Evolutionary conservation across 1,284 basidiomycete species (phyloP), one percentile per base, ranked within the genome.

Genomic region (Sutorius eximius): DNA sequence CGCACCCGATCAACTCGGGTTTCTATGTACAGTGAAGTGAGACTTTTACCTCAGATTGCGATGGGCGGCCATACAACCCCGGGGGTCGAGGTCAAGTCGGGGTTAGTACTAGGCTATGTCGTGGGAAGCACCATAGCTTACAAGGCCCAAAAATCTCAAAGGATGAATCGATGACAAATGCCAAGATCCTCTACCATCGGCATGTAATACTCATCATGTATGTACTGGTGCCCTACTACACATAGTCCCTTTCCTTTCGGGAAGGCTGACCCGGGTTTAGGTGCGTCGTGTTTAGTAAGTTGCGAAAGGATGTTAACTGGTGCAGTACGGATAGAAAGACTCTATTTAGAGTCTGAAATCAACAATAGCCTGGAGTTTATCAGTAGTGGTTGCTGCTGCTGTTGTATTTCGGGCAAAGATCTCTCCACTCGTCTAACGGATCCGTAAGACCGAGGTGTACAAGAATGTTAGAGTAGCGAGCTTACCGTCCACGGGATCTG

Each of bases 401-500:
- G 42, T 63, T 40, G 30, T 63, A 63, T 9, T 15, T 6, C 2
- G 63, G 58, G 41, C 61, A 63, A 22, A 63, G 61, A 16, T 49
- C n/a, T 40, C 12, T 49, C 61, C 61, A 63, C 2, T 51, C 43
- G 22, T 51, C 61, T 63, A 32, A 47, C 16, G 9, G 4, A 32
- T 37, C 20, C 16, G 43, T 48, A 22, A 48, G 48, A 29, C 8
- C n/a, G 34, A 1, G 15, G n/a, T 2, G 9, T 12, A 20, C n/a
- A 37, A 33, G 4, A 3, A 37, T 6, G 22, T 30, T 20, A 20
- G 15, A 24, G 37, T 24, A 9, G 7, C 3, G 3, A 15, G 37
- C 63, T 45, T 36, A 57, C 63, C 41, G n/a, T 64, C 36, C 16
- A 65, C 63, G 9, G 47, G 52, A 45, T 65, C 51, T 15, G 1